A percentile compares a stretch with the other conserved stretches of the same genome.
phyloP scores from a whole-genome alignment of 495 filamentous ascomycete genomes.

The Aspergillus nanangensis region DNA sequence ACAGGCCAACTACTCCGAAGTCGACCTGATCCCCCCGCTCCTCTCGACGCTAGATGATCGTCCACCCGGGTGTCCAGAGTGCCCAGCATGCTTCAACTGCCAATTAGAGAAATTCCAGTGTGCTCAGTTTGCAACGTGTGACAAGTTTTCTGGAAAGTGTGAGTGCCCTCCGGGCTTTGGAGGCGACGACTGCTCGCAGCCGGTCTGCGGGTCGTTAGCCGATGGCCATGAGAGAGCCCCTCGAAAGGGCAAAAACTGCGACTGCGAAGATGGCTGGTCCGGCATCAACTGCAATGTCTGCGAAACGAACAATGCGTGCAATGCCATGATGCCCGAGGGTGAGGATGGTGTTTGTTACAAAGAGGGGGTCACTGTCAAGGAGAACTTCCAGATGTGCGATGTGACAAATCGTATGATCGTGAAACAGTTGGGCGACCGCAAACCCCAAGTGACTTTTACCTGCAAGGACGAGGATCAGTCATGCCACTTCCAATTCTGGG shows the following conservation, averaged over 20 bases:
- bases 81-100: constrained; percentile 90
- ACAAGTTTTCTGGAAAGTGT: constrained; percentile 84
- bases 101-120: constrained; percentile 87
- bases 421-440: constrained; percentile 73
- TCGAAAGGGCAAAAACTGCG: constrained; percentile 63
- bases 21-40: constrained; percentile 25
- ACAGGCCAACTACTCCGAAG: constrained; percentile 30
- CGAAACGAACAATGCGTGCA: constrained; percentile 72
- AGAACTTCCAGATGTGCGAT: constrained; percentile 97
- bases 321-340: constrained; percentile 74
- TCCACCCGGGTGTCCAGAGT: constrained; percentile 51
- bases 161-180: constrained; percentile 87
- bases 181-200: constrained; percentile 84
- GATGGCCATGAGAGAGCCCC: constrained; percentile 70
- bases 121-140: constrained; percentile 82
- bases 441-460: constrained; percentile 89
- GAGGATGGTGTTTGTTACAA: constrained; percentile 86
- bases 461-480: constrained; percentile 68
- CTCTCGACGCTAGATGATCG: constrained; percentile 54
- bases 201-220: constrained; percentile 84
- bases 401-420: constrained; percentile 93
- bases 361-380: constrained; percentile 81
- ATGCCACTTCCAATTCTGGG: constrained; percentile 98
- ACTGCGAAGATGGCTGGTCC: constrained; percentile 93
- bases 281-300: constrained; percentile 99